These are phyloP conservation scores for Thalassiosira livingstoniorum DNA, from an alignment of 352 stramenopile genomes.

Conservation along the genomic window DNA sequence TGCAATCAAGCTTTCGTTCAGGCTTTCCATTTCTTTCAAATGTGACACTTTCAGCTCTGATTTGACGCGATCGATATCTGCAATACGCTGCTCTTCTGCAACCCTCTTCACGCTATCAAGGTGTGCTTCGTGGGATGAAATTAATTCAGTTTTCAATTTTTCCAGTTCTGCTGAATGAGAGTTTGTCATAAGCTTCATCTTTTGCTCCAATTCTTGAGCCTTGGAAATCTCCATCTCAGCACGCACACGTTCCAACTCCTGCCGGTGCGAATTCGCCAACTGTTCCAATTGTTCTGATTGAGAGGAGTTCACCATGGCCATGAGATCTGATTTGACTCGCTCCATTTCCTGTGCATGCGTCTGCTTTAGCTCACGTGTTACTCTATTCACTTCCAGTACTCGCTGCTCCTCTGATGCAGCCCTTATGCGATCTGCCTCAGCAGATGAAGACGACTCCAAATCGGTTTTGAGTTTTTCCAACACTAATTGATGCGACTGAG, in stretches of 20 bases:
- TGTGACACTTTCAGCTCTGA: constrained; percentile 15
- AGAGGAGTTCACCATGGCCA: constrained; percentile 35
- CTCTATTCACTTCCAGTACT: constrained; percentile 40
- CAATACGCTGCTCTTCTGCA: constrained; percentile 14
- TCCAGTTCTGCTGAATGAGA: constrained; percentile 31
- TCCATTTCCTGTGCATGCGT: constrained; percentile 48
- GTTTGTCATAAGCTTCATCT: constrained; percentile 9
- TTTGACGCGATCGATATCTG: constrained; percentile 29
- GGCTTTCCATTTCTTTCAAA: constrained; percentile 23
- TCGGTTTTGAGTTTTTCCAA: constrained; percentile 36
- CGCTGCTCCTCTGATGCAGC: constrained; percentile 49
- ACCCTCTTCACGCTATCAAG: constrained; percentile 30
- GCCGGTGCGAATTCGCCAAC: constrained; percentile 37
- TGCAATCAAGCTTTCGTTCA: constrained; percentile 14
- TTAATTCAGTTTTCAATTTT: constrained; percentile 10
- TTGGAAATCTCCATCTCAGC: constrained; percentile 34
- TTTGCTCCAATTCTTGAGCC: not conserved
- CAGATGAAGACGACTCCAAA: constrained; percentile 13
- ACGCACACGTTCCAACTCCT: constrained; percentile 30
- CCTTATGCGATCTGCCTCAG: constrained; percentile 42
- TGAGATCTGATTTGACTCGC: constrained; percentile 52
- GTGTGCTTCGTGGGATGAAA: not conserved
- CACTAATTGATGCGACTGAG: constrained; percentile 43
- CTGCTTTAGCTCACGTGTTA: constrained; percentile 58
- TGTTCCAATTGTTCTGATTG: constrained; percentile 50